Evolutionary conservation across 208 protist species (phyloP), one percentile per base, ranked within the genome.

Genomic region (Trypanosoma platydactyli): DNA sequence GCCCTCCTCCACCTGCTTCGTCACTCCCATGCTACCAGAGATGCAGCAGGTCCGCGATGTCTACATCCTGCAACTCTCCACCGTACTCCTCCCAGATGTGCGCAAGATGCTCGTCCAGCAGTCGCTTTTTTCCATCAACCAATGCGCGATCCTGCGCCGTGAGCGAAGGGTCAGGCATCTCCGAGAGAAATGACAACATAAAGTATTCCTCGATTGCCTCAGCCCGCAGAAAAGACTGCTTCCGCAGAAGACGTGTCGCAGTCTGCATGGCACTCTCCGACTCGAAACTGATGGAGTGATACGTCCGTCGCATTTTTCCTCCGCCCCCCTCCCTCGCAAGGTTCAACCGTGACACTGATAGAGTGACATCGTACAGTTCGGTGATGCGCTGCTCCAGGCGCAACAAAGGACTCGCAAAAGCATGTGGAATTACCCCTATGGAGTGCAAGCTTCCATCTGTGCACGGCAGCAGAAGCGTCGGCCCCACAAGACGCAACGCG

Each of bases 391-490:
- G 78, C 59, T 89, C 83, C 20, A 89, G 56, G 12, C 84, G 80
- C 50, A 81, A 55, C 35, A 94, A 67, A 25, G 75, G 74, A 42
- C 80, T 71, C 16, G 75, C 79, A 49, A 94, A 73, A 49, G 73
- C 79, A 41, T 80, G 83, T 12, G 84, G 83, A 24, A 88, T 46
- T 59, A 81, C 79, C 45, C 64, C 64, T n/a, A 77, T 80, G 24
- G 61, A 61, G 64, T 74, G 81, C 38, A 94, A 77, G 57, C 77
- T 71, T 22, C 88, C 88, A 56, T 94, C 88, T 12, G 72, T 71
- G 64, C 54, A 76, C 30, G 59, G 71, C 59, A 63, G 53, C 51
- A 74, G 70, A 38, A 64, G 68, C 45, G 54, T 67, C 40, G 57
- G 58, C 64, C 79, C 68, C 73, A 74, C 62, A 78, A 71, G 40